Conservation (phyloP, 1,284 basidiomycete species). For the Limonomyces culmigenus region DNA sequence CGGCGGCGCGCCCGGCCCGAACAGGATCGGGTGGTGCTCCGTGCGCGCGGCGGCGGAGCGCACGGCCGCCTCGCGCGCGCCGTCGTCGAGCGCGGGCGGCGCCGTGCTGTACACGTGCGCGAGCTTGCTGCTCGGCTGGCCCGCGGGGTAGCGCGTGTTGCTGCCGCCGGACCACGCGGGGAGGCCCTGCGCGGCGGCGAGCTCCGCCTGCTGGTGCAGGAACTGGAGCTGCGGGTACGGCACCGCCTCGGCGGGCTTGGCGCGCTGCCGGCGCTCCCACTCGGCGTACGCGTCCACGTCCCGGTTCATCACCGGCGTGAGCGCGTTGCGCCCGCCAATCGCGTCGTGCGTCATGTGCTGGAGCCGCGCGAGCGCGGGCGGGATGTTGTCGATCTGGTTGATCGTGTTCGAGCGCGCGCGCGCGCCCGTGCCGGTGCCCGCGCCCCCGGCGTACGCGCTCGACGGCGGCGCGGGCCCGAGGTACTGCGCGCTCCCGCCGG, state of each 20-base stretch:
- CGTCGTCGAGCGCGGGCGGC: constrained; percentile 39
- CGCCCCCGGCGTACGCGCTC: constrained; percentile 44
- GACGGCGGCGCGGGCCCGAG: constrained; percentile 37
- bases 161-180: constrained; percentile 28
- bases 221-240: constrained; percentile 80
- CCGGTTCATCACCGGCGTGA: constrained; percentile 79
- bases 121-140: too few species aligned
- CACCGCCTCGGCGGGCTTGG: constrained; percentile 44
- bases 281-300: constrained; percentile 74
- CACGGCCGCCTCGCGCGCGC: constrained; percentile 52
- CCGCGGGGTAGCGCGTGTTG: too few species aligned
- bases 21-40: constrained; percentile 20
- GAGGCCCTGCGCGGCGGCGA: constrained; percentile 46
- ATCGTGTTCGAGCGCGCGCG: constrained; percentile 78
- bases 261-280: constrained; percentile 72
- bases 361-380: constrained; percentile 76
- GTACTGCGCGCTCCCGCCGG: too few species aligned
- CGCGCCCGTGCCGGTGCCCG: constrained; percentile 19
- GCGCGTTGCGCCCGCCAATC: constrained; percentile 61
- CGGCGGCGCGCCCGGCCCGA: constrained; percentile 16
- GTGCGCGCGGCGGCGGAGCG: constrained; percentile 49
- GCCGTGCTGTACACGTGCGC: constrained; percentile 47
- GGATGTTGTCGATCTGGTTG: constrained; percentile 75
- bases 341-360: constrained; percentile 83
- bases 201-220: constrained; percentile 82